Evolutionary conservation across 73 alveolate species (phyloP).

Genomic region (Vitrella brassicaformis): DNA sequence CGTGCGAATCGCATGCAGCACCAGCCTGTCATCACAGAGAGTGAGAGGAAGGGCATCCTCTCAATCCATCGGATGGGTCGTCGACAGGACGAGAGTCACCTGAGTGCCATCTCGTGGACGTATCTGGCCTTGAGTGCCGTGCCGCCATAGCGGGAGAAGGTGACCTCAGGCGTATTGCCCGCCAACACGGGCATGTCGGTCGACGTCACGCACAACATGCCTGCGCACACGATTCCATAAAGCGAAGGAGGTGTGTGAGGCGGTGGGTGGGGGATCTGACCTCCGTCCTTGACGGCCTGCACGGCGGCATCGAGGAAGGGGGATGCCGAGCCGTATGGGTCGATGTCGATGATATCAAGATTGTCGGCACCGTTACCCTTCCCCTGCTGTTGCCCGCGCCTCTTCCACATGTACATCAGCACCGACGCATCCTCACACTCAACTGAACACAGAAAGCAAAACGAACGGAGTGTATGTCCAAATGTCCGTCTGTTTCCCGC

Average conservation of each 20-base stretch:
- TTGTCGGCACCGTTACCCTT: constrained; percentile 37
- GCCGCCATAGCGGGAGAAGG: too few species aligned
- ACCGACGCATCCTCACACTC: constrained; percentile 67
- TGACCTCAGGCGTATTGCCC: constrained; percentile 69
- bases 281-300: constrained; percentile 63
- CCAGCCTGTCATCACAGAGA: too few species aligned
- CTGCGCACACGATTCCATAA: not conserved
- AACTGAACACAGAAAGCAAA: constrained; percentile 43
- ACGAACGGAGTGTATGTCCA: too few species aligned
- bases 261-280: constrained; percentile 1
- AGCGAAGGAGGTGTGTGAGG: not conserved
- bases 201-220: constrained; percentile 66
- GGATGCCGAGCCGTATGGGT: constrained; percentile 85
- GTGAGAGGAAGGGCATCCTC: too few species aligned
- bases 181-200: constrained; percentile 87
- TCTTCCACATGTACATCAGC: constrained; percentile 44
- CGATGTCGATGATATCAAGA: constrained; percentile 77
- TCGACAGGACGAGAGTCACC: too few species aligned
- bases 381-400: constrained; percentile 1
- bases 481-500: too few species aligned
- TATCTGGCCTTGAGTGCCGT: too few species aligned
- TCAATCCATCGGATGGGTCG: too few species aligned
- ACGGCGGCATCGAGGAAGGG: constrained; percentile 79
- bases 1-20: constrained; percentile 55
- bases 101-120: too few species aligned